These are phyloP conservation scores for Fomes fomentarius DNA, from an alignment of 1,284 basidiomycete genomes.

Conservation along the genomic window DNA sequence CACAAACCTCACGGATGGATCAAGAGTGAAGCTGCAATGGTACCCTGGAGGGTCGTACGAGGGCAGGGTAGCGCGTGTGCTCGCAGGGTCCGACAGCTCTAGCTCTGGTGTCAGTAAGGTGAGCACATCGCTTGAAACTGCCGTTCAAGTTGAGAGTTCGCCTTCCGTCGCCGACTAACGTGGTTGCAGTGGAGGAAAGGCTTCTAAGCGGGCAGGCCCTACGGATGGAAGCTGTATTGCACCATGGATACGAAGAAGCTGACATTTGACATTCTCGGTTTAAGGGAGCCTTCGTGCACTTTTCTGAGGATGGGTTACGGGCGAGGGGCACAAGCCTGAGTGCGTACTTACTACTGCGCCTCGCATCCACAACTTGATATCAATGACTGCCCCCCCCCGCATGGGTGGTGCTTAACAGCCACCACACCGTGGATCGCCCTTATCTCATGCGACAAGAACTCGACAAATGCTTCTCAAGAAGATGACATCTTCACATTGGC, in stretches of 20 bases:
- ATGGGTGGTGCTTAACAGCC: background rate
- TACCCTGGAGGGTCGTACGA: constrained; percentile 48
- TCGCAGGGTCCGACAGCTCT: constrained; percentile 51
- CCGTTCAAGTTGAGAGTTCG: too few species aligned
- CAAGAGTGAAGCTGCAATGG: constrained; percentile 67
- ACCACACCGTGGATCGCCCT: constrained; percentile 84
- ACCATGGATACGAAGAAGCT: too few species aligned
- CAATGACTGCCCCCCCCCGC: background rate
- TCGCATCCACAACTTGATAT: background rate
- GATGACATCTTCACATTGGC: constrained; percentile 80
- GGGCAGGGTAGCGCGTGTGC: constrained; percentile 61
- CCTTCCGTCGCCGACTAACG: too few species aligned
- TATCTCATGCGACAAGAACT: constrained; percentile 75
- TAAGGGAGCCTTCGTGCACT: background rate
- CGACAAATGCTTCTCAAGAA: constrained; percentile 54
- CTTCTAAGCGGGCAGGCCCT: too few species aligned
- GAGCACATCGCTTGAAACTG: too few species aligned
- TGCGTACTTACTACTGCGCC: too few species aligned
- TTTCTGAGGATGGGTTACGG: background rate
- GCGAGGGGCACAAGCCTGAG: background rate
- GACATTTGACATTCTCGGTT: too few species aligned
- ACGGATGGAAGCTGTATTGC: too few species aligned
- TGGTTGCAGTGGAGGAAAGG: too few species aligned
- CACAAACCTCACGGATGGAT: constrained; percentile 57
- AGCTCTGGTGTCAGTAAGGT: constrained; percentile 59